Evolutionary conservation across 2,329 filamentous ascomycete species (phyloP).

Genomic region (Hymenoscyphus scutula): DNA sequence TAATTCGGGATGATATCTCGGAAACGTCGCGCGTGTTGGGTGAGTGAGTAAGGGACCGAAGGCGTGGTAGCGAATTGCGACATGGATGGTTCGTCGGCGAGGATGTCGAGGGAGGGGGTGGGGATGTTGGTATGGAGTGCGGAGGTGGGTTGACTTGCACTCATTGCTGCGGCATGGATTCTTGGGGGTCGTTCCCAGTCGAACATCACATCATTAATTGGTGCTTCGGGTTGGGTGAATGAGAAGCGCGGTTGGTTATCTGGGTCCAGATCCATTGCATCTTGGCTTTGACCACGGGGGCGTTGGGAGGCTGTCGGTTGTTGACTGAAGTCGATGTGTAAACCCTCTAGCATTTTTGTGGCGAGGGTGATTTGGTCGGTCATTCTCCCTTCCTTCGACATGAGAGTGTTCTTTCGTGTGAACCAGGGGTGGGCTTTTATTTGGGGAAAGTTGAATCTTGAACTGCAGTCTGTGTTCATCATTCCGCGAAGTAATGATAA

Average conservation of each 20-base stretch:
- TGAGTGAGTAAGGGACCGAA: slow-evolving; percentile 76
- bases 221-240: slow-evolving; percentile 82
- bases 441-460: slow-evolving; percentile 80
- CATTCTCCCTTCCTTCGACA: slow-evolving; percentile 71
- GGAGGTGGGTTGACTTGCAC: slow-evolving; percentile 44
- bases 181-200: slow-evolving; percentile 77
- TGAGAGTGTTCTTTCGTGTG: slow-evolving; percentile 74
- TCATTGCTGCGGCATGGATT: slow-evolving; percentile 24
- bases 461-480: slow-evolving; percentile 75
- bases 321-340: slow-evolving; percentile 83
- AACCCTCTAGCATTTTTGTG: slow-evolving; percentile 89
- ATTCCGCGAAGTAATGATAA: slow-evolving; percentile 87
- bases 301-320: slow-evolving; percentile 48
- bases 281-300: slow-evolving; percentile 33
- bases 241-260: slow-evolving; percentile 53
- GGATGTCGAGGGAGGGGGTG: slow-evolving; percentile 54
- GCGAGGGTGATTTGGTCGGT: slow-evolving; percentile 80
- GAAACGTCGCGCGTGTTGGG: slow-evolving; percentile 85
- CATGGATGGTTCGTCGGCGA: slow-evolving; percentile 84
- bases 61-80: slow-evolving; percentile 80
- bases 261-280: slow-evolving; percentile 71
- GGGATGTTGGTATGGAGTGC: slow-evolving; percentile 19
- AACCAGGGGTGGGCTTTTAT: slow-evolving; percentile 95
- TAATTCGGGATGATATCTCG: slow-evolving; percentile 87
- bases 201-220: slow-evolving; percentile 70